These are phyloP conservation scores for Bifiguratus adelaidae DNA, from an alignment of 192 early-diverging fungal genomes.

Conservation along the genomic window DNA sequence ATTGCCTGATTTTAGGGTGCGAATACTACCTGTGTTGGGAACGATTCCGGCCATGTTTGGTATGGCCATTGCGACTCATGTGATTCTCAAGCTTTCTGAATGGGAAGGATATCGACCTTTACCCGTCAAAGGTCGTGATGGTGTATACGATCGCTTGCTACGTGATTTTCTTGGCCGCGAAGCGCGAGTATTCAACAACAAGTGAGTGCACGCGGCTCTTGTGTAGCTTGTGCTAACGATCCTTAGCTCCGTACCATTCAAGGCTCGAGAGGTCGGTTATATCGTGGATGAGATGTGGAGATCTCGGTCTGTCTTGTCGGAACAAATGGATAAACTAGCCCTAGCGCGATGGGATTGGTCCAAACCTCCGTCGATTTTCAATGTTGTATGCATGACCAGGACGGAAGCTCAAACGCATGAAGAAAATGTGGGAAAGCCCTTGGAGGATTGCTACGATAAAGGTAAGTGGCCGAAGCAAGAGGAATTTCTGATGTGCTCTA, in stretches of 20 bases:
- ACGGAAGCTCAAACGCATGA: slow-evolving; percentile 60
- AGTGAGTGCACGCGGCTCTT: slow-evolving; percentile 14
- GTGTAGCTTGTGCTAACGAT: not conserved
- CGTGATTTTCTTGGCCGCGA: slow-evolving; percentile 60
- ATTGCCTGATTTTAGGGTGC: slow-evolving; percentile 90
- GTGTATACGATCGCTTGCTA: slow-evolving; percentile 61
- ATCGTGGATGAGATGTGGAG: slow-evolving; percentile 87
- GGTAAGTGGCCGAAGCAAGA: not conserved
- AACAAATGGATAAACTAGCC: slow-evolving; percentile 57
- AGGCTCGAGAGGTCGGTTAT: slow-evolving; percentile 68
- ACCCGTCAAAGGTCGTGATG: slow-evolving; percentile 62
- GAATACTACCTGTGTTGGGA: slow-evolving; percentile 66
- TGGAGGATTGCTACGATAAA: not conserved
- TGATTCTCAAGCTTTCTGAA: slow-evolving; percentile 51
- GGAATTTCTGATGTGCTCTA: no score
- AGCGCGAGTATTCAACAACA: slow-evolving; percentile 9
- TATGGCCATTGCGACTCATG: slow-evolving; percentile 81
- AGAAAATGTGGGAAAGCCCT: not conserved
- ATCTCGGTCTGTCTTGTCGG: slow-evolving; percentile 67
- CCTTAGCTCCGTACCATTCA: slow-evolving; percentile 34
- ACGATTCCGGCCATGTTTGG: slow-evolving; percentile 95
- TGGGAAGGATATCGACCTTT: slow-evolving; percentile 51
- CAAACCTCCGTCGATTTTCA: slow-evolving; percentile 54
- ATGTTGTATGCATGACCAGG: slow-evolving; percentile 80
- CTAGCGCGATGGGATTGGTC: slow-evolving; percentile 69